Conservation (phyloP, 805 yeast genomes). For the Starmera amethionina region DNA sequence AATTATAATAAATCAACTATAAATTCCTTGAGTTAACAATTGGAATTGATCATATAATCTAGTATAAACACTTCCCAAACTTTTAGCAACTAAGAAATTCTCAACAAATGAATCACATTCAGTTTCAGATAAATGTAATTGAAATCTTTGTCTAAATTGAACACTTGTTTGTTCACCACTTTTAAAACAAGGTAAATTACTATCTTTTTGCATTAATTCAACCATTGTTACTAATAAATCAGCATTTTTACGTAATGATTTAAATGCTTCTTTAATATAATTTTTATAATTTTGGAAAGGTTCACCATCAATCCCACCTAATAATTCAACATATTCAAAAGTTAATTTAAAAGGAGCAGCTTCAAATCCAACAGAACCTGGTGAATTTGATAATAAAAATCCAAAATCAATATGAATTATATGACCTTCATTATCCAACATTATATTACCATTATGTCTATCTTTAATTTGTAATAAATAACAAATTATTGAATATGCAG, state of each 20-base stretch:
- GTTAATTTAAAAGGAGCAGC: constrained; percentile 96
- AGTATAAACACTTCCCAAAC: constrained; percentile 82
- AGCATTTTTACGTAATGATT: constrained; percentile 59
- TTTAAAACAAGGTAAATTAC: constrained; percentile 82
- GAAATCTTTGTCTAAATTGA: constrained; percentile 73
- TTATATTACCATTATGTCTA: constrained; percentile 94
- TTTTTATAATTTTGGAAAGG: constrained; percentile 50
- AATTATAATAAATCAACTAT: constrained; percentile 32
- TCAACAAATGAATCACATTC: constrained; percentile 78
- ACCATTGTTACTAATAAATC: constrained; percentile 75
- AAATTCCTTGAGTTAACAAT: constrained; percentile 89
- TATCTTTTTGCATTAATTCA: constrained; percentile 89
- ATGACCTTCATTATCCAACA: constrained; percentile 95
- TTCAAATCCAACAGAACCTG: constrained; percentile 95
- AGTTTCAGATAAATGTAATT: constrained; percentile 58
- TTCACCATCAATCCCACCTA: constrained; percentile 69
- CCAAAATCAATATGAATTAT: constrained; percentile 95
- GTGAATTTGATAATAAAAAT: constrained; percentile 83
- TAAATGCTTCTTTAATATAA: constrained; percentile 65
- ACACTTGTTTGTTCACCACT: constrained; percentile 79
- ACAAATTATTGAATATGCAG: constrained; percentile 86
- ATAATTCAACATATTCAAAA: constrained; percentile 74
- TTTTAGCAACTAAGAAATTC: constrained; percentile 61
- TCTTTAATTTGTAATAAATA: constrained; percentile 89
- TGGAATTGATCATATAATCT: constrained; percentile 93